Percentiles rank a stretch among this genome's conserved stretches.
Conservation (phyloP, 148 eudicot genomes). For the Talinum fruticosum region DNA sequence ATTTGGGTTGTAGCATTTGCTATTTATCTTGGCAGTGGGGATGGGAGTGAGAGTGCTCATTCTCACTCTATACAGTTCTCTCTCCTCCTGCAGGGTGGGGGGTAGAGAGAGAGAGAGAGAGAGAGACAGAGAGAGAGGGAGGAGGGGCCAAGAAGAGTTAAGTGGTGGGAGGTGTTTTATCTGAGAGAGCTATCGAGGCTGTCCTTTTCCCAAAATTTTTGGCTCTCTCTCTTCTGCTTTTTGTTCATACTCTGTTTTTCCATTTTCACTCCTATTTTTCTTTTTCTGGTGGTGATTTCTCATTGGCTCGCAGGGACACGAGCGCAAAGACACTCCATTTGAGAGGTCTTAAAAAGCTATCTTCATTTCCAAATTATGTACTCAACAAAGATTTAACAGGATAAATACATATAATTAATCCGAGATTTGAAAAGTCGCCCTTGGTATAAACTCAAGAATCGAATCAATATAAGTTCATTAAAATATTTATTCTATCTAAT, state of each 20-base stretch:
- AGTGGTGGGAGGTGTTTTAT: constrained; percentile 13
- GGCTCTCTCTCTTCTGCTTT: constrained; percentile 4
- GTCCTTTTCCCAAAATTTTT: constrained; percentile 18
- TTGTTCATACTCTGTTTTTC: constrained; percentile 13
- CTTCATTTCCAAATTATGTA: too few species aligned
- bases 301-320: background rate
- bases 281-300: background rate
- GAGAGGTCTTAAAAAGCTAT: too few species aligned
- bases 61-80: background rate
- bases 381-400: too few species aligned
- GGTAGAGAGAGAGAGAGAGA: too few species aligned
- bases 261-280: background rate
- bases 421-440: too few species aligned
- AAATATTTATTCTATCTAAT: too few species aligned
- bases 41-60: constrained; percentile 7
- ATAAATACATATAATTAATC: too few species aligned
- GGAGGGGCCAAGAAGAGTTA: constrained; percentile 19
- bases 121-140: background rate
- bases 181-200: constrained; percentile 15
- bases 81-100: background rate
- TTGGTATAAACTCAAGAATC: too few species aligned
- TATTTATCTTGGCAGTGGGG: constrained; percentile 1
- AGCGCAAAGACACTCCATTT: too few species aligned
- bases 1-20: background rate
- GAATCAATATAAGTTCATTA: too few species aligned